phyloP scores from a whole-genome alignment of 495 filamentous ascomycete species.

The Penicillium soppii region DNA sequence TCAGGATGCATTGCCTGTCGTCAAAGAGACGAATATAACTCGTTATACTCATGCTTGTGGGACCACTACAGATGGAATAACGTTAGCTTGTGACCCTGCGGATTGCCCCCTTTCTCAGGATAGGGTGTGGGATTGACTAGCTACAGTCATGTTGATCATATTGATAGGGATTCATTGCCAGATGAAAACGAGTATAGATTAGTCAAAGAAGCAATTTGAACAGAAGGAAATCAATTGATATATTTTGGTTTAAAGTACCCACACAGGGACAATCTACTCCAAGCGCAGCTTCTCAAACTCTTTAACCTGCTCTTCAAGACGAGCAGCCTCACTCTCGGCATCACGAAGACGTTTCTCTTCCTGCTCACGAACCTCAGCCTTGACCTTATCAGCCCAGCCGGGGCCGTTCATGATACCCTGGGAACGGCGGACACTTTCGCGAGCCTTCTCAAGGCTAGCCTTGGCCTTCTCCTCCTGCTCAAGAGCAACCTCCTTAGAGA shows the following conservation, averaged over 20 bases:
- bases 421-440: slow-evolving; percentile 33
- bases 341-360: slow-evolving; percentile 59
- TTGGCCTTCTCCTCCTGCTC: slow-evolving; percentile 63
- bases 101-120: too few species aligned
- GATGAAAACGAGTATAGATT: too few species aligned
- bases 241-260: slow-evolving; percentile 12
- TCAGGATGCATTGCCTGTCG: too few species aligned
- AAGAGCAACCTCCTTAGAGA: slow-evolving; percentile 66
- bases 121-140: too few species aligned
- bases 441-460: slow-evolving; percentile 47
- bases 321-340: slow-evolving; percentile 53
- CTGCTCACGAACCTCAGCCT: slow-evolving; percentile 55
- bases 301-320: slow-evolving; percentile 53
- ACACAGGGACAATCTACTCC: slow-evolving; percentile 30
- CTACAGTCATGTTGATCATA: too few species aligned
- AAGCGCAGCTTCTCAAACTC: slow-evolving; percentile 50
- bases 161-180: too few species aligned
- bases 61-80: too few species aligned
- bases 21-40: too few species aligned
- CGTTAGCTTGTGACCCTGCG: too few species aligned
- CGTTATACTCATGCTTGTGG: too few species aligned
- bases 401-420: slow-evolving; percentile 34
- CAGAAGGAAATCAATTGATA: slow-evolving; percentile 11
- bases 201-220: background rate
- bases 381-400: slow-evolving; percentile 48